Evolutionary conservation across 2,329 filamentous ascomycete genomes (phyloP).

Genomic region (Paramyrothecium sp.): DNA sequence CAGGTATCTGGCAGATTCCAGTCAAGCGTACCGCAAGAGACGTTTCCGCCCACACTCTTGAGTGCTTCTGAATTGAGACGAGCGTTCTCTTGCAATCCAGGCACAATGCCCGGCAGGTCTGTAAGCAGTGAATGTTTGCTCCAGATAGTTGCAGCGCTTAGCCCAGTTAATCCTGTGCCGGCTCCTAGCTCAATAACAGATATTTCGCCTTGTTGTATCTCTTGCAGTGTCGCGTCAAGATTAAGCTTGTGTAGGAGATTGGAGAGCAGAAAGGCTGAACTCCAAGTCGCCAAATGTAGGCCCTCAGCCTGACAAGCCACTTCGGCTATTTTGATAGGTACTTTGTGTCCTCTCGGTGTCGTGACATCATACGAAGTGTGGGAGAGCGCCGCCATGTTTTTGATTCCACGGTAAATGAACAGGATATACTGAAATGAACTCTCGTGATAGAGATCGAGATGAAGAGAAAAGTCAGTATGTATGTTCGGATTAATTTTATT

Average conservation of each 20-base stretch:
- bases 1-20: neutral
- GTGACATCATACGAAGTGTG: neutral
- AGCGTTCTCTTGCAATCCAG: neutral
- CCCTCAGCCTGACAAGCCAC: neutral
- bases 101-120: neutral
- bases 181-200: slow-evolving; percentile 1
- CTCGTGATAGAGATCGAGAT: too few species aligned
- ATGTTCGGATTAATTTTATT: too few species aligned
- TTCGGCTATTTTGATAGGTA: neutral
- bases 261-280: neutral
- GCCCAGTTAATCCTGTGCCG: neutral
- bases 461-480: too few species aligned
- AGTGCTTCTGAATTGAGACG: neutral
- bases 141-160: neutral
- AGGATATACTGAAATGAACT: too few species aligned
- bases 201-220: neutral
- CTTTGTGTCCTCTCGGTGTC: neutral
- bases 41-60: neutral
- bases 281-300: slow-evolving; percentile 1
- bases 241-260: neutral
- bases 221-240: neutral
- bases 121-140: neutral
- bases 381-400: neutral
- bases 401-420: too few species aligned
- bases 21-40: neutral